A percentile compares a stretch with the other conserved stretches of the same genome.
These are phyloP conservation scores for Vigna radiata DNA, from an alignment of 306 rosid species.

Conservation along the genomic window DNA sequence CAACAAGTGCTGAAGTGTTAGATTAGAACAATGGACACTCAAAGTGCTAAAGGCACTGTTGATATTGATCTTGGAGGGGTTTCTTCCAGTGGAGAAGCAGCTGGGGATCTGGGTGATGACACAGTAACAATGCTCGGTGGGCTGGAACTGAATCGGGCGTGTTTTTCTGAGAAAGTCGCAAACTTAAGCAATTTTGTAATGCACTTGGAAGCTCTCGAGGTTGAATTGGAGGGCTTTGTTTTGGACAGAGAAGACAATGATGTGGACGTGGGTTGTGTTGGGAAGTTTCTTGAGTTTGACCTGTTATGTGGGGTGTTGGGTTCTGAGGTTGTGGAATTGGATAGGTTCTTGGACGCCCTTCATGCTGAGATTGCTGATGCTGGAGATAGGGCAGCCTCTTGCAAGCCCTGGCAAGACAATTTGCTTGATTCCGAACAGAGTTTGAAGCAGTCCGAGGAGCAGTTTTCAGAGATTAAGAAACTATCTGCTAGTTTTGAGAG, in stretches of 20 bases:
- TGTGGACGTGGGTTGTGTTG: slow-evolving; percentile 48
- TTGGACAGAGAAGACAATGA: slow-evolving; percentile 46
- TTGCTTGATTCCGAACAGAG: slow-evolving; percentile 57
- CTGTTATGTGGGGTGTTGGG: slow-evolving; percentile 73
- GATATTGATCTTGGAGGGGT: slow-evolving; percentile 40
- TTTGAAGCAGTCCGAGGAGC: slow-evolving; percentile 71
- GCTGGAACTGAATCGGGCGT: slow-evolving; percentile 64
- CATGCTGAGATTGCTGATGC: slow-evolving; percentile 56
- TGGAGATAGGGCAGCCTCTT: slow-evolving; percentile 50
- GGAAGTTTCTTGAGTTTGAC: slow-evolving; percentile 66
- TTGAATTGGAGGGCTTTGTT: slow-evolving; percentile 65
- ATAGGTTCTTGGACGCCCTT: slow-evolving; percentile 58
- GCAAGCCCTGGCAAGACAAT: slow-evolving; percentile 38
- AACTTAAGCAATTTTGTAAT: slow-evolving; percentile 73
- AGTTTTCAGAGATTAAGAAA: slow-evolving; percentile 68
- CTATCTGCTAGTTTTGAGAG: slow-evolving; percentile 64
- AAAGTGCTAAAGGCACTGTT: slow-evolving; percentile 38
- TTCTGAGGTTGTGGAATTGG: slow-evolving; percentile 75
- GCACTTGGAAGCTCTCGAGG: slow-evolving; percentile 71
- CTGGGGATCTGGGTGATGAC: slow-evolving; percentile 48
- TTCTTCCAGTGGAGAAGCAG: slow-evolving; percentile 46
- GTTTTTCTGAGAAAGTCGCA: slow-evolving; percentile 75
- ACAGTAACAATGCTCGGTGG: slow-evolving; percentile 49
- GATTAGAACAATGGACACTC: slow-evolving; percentile 46
- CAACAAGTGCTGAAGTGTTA: slow-evolving; percentile 21